Percentiles rank a stretch among this genome's conserved stretches.
Conservation (phyloP, 2,329 filamentous ascomycete species). For the Raffaelea ambrosiae region DNA sequence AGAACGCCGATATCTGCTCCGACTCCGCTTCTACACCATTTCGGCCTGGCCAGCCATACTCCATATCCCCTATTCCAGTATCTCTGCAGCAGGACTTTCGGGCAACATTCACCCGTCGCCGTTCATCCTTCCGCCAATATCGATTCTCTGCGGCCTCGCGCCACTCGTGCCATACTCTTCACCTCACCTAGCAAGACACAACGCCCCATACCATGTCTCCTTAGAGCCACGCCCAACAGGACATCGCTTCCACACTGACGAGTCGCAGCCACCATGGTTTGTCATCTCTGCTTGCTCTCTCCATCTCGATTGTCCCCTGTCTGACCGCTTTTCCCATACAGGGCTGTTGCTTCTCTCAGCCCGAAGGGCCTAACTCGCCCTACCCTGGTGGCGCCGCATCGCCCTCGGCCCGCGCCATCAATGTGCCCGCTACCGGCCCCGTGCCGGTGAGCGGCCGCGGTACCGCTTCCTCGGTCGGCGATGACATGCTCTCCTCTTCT, state of each 20-base stretch:
- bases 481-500: background rate
- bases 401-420: slow-evolving; percentile 46
- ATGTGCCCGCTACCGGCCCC: slow-evolving; percentile 22
- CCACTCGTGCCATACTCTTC: too few species aligned
- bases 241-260: background rate
- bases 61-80: too few species aligned
- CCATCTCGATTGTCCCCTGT: background rate
- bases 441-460: slow-evolving; percentile 7
- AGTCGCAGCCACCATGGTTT: background rate
- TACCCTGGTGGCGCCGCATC: slow-evolving; percentile 39
- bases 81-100: too few species aligned
- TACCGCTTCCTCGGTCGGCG: slow-evolving; percentile 16
- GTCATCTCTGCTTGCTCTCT: background rate
- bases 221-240: background rate
- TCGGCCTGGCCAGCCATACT: too few species aligned
- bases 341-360: slow-evolving; percentile 52
- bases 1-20: too few species aligned
- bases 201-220: background rate
- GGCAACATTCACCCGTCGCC: too few species aligned
- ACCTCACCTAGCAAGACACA: too few species aligned
- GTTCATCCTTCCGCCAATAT: too few species aligned
- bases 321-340: slow-evolving; percentile 16
- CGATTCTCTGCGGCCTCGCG: too few species aligned
- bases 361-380: slow-evolving; percentile 43
- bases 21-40: too few species aligned